Evolutionary conservation across 768 basidiomycete genomes (phyloP).

Genomic region (Boletus coccyginus): DNA sequence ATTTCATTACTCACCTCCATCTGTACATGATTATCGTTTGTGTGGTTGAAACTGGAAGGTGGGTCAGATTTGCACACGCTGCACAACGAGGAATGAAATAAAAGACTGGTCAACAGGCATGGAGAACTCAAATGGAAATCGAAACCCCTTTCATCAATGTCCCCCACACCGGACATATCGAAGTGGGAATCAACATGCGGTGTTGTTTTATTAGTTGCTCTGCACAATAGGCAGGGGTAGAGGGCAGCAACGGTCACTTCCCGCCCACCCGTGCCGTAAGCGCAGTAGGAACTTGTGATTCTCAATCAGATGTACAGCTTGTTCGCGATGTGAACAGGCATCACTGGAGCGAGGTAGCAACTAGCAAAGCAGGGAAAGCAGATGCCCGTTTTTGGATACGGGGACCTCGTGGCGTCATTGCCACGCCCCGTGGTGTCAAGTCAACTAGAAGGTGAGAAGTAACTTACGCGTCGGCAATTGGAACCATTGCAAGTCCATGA

Average conservation of each 20-base stretch:
- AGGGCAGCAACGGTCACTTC: constrained; percentile 22
- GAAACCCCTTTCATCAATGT: neutral
- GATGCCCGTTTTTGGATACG: constrained; percentile 10
- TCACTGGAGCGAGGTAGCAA: constrained; percentile 12
- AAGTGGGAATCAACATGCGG: neutral
- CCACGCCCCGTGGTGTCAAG: constrained; percentile 6
- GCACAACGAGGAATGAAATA: neutral
- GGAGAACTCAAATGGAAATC: neutral
- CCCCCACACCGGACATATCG: neutral
- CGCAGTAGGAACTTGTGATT: constrained; percentile 15
- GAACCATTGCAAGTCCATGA: constrained; percentile 80
- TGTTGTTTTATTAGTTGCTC: constrained; percentile 3
- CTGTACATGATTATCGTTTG: constrained; percentile 65
- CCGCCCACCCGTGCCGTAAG: constrained; percentile 3
- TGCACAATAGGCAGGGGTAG: constrained; percentile 8
- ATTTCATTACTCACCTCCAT: constrained; percentile 53
- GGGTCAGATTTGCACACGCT: constrained; percentile 14
- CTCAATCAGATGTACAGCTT: constrained; percentile 14
- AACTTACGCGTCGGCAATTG: constrained; percentile 78
- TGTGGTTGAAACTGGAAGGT: constrained; percentile 65
- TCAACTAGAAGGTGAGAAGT: neutral
- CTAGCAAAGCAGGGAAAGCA: neutral
- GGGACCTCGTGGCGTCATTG: constrained; percentile 17
- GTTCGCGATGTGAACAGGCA: constrained; percentile 16
- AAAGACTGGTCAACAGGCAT: neutral